Percentiles rank a stretch among this genome's conserved stretches.
Conservation (phyloP, 1,139 yeast genomes). For the Komagataea norvegica region DNA sequence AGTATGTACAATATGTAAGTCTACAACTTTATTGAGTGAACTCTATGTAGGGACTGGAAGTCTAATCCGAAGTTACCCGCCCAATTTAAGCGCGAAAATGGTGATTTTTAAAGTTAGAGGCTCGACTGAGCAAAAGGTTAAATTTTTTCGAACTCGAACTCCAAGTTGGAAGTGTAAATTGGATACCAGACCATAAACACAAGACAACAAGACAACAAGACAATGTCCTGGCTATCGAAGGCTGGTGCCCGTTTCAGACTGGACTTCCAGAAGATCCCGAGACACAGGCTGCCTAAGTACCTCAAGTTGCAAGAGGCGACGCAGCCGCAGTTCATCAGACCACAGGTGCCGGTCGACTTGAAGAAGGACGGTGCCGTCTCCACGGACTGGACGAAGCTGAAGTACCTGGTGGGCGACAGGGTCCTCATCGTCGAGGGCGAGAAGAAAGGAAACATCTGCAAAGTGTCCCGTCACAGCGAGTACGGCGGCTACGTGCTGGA, state of each 20-base stretch:
- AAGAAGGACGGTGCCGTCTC: conserved; percentile 36
- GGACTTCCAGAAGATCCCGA: conserved; percentile 25
- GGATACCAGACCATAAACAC: not conserved
- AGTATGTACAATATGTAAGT: no score
- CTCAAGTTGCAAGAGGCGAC: conserved; percentile 27
- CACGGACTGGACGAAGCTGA: conserved; percentile 41
- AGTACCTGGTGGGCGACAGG: conserved; percentile 56
- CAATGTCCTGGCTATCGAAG: conserved; percentile 25
- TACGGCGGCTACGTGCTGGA: conserved; percentile 52
- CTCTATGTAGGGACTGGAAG: no score
- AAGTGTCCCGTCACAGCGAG: conserved; percentile 41
- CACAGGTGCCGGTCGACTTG: conserved; percentile 29
- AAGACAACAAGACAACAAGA: not conserved
- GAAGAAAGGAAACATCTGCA: conserved; percentile 67
- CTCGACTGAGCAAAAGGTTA: no score
- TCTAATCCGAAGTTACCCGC: no score
- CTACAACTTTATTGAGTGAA: no score
- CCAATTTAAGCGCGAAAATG: no score
- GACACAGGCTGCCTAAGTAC: conserved; percentile 26
- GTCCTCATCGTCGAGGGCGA: conserved; percentile 65
- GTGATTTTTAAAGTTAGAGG: no score
- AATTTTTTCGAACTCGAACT: no score
- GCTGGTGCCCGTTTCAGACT: conserved; percentile 25
- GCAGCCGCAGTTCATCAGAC: conserved; percentile 33
- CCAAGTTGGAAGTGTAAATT: not conserved